phyloP scores from a whole-genome alignment of 148 eudicot species.

The Beta vulgaris region DNA sequence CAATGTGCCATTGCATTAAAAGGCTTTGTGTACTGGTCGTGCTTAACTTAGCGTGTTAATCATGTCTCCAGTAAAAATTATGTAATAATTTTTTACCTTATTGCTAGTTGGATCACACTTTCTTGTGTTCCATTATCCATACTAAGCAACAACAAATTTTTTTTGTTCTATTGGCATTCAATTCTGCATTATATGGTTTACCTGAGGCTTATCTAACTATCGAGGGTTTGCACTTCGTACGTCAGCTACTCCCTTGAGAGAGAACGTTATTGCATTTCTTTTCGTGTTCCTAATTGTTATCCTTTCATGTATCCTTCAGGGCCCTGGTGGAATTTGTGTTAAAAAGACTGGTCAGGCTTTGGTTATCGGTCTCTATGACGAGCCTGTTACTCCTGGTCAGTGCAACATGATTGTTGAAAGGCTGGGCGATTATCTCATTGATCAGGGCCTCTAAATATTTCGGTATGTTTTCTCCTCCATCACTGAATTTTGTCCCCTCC shows the following conservation, averaged over 20 bases:
- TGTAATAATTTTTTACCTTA: neutral
- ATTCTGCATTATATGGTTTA: neutral
- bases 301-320: conserved; percentile 29
- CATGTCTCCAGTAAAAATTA: neutral
- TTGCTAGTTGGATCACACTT: neutral
- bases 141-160: neutral
- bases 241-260: neutral
- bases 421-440: conserved; percentile 45
- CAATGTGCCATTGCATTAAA: neutral
- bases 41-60: neutral
- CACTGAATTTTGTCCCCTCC: conserved; percentile 8
- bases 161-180: neutral
- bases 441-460: conserved; percentile 36
- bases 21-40: neutral
- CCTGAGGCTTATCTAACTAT: neutral
- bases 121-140: neutral
- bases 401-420: conserved; percentile 43
- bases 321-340: conserved; percentile 51
- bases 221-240: neutral
- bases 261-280: neutral
- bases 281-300: neutral
- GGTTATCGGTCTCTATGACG: conserved; percentile 48
- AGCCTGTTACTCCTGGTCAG: conserved; percentile 49
- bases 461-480: conserved; percentile 19
- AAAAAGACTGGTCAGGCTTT: conserved; percentile 48